phyloP scores from a whole-genome alignment of 2,329 filamentous ascomycete species.

The Pseudogymnoascus sp. region DNA sequence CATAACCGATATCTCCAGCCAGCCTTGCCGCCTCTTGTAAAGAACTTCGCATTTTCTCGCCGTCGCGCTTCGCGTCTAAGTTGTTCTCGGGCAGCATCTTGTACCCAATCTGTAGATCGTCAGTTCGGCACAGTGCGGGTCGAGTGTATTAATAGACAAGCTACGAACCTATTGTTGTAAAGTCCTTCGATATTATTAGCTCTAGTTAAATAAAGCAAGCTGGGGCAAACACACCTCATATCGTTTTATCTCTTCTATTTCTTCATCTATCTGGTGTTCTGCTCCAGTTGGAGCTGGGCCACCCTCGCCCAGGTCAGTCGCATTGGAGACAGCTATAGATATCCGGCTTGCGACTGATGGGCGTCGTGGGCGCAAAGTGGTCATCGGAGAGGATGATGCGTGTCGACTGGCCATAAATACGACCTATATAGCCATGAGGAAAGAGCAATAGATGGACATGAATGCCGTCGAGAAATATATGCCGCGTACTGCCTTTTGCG shows the following conservation, averaged over 20 bases:
- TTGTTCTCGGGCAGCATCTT: conserved; percentile 90
- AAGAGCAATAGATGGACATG: neutral
- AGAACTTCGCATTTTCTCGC: conserved; percentile 64
- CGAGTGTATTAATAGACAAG: conserved; percentile 12
- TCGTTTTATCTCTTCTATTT: conserved; percentile 95
- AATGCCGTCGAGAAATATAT: neutral
- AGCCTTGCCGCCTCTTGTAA: conserved; percentile 54
- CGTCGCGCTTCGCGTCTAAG: conserved; percentile 69
- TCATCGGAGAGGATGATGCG: conserved; percentile 1
- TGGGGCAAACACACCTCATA: conserved; percentile 58
- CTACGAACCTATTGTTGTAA: conserved; percentile 73
- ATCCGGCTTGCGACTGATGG: conserved; percentile 6
- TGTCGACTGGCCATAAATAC: conserved; percentile 6
- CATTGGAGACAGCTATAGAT: conserved; percentile 5
- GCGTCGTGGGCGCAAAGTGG: neutral
- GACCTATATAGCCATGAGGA: conserved; percentile 6
- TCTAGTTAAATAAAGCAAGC: neutral
- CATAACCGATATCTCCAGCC: conserved; percentile 76
- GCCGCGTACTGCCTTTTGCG: neutral
- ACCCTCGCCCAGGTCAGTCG: conserved; percentile 50
- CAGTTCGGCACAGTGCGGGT: conserved; percentile 25
- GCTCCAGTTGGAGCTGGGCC: conserved; percentile 43
- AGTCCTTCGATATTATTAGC: conserved; percentile 51
- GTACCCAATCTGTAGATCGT: conserved; percentile 75
- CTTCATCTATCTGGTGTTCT: conserved; percentile 74